A percentile compares a stretch with the other conserved stretches of the same genome.
Evolutionary conservation across 768 basidiomycete species (phyloP).

Genomic region (Favolaschia claudopus): DNA sequence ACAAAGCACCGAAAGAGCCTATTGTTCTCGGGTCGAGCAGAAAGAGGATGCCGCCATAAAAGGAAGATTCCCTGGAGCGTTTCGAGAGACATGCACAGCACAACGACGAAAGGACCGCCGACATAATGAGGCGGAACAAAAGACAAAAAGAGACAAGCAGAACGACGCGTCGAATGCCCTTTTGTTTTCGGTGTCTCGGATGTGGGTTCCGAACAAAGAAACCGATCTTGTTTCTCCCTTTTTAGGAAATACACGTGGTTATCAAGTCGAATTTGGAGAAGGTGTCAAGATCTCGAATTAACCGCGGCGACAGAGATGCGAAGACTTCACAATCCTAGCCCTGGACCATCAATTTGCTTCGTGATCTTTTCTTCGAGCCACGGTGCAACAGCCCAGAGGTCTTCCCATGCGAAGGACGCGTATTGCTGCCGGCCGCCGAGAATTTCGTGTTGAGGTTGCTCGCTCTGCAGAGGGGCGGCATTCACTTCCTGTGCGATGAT

Average conservation of each 20-base stretch:
- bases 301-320: no score
- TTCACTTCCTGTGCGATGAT: slow-evolving; percentile 54
- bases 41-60: slow-evolving; percentile 15
- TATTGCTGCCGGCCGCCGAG: slow-evolving; percentile 65
- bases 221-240: slow-evolving; percentile 15
- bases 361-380: slow-evolving; percentile 78
- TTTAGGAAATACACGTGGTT: slow-evolving; percentile 5
- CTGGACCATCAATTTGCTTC: slow-evolving; percentile 71
- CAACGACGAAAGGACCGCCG: slow-evolving; percentile 5
- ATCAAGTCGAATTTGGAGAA: slow-evolving; percentile 8
- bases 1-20: slow-evolving; percentile 18
- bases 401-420: slow-evolving; percentile 73
- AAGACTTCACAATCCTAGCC: slow-evolving; percentile 66
- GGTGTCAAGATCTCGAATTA: neutral
- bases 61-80: slow-evolving; percentile 16
- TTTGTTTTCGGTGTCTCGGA: slow-evolving; percentile 9
- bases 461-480: slow-evolving; percentile 40
- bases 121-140: neutral
- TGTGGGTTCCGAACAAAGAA: neutral
- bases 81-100: slow-evolving; percentile 1
- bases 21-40: slow-evolving; percentile 20
- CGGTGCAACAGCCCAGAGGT: slow-evolving; percentile 76
- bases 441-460: slow-evolving; percentile 50
- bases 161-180: slow-evolving; percentile 5
- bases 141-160: slow-evolving; percentile 6